Evolutionary conservation across 2,329 filamentous ascomycete genomes (phyloP).

Genomic region (Hypoxylon sp.): DNA sequence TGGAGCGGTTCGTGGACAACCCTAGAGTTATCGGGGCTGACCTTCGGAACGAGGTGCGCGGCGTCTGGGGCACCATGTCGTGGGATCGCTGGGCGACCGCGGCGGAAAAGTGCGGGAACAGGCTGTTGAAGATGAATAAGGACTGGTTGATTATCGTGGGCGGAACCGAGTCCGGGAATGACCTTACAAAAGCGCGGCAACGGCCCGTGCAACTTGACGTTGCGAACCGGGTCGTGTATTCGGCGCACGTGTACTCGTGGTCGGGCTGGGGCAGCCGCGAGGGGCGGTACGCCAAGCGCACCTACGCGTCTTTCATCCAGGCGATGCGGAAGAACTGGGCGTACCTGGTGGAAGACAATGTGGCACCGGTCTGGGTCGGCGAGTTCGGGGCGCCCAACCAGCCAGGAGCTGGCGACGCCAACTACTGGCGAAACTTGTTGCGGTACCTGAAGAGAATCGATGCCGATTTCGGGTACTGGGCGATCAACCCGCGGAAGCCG

Average conservation of each 20-base stretch:
- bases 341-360: slow-evolving; percentile 67
- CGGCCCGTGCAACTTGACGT: slow-evolving; percentile 70
- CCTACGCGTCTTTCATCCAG: slow-evolving; percentile 70
- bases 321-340: slow-evolving; percentile 75
- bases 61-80: slow-evolving; percentile 75
- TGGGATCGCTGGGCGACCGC: slow-evolving; percentile 74
- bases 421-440: slow-evolving; percentile 75
- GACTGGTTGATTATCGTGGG: slow-evolving; percentile 77
- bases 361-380: slow-evolving; percentile 75
- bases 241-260: slow-evolving; percentile 76
- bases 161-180: slow-evolving; percentile 75
- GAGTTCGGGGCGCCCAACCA: slow-evolving; percentile 71
- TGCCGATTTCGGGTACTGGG: slow-evolving; percentile 78
- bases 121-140: slow-evolving; percentile 67
- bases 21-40: slow-evolving; percentile 74
- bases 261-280: slow-evolving; percentile 74
- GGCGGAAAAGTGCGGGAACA: slow-evolving; percentile 72
- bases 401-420: slow-evolving; percentile 67
- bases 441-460: slow-evolving; percentile 68
- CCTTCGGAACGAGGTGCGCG: slow-evolving; percentile 76
- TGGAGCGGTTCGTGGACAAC: slow-evolving; percentile 69
- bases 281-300: slow-evolving; percentile 70
- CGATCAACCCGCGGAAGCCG: slow-evolving; percentile 74
- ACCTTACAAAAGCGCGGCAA: slow-evolving; percentile 66
- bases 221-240: slow-evolving; percentile 71